These are phyloP conservation scores for Sindora glabra DNA, from an alignment of 306 rosid species.

Conservation along the genomic window DNA sequence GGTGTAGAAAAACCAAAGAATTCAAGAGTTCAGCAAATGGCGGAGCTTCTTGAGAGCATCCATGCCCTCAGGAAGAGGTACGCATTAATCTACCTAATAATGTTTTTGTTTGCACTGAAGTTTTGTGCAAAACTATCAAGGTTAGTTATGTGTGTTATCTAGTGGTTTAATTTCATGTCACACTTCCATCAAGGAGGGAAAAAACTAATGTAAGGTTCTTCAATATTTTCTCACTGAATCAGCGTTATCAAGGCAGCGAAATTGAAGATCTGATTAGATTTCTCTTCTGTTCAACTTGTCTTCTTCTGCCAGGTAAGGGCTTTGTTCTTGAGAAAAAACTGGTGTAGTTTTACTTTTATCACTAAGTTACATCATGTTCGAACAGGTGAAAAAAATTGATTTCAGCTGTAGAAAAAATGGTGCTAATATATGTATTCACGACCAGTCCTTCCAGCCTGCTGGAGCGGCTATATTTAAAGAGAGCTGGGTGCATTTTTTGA, in stretches of 20 bases:
- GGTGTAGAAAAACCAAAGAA: slow-evolving; percentile 47
- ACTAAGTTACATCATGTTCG: no score
- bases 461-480: no score
- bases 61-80: slow-evolving; percentile 61
- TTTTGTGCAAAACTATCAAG: not conserved
- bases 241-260: no score
- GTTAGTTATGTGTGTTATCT: no score
- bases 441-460: no score
- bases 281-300: no score
- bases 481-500: no score
- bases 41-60: slow-evolving; percentile 68
- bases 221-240: not conserved
- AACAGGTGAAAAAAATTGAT: not conserved
- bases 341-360: no score
- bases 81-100: not conserved
- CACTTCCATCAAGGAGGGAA: not conserved
- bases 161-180: not conserved
- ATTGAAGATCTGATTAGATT: no score
- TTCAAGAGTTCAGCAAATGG: slow-evolving; percentile 56
- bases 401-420: not conserved
- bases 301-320: no score
- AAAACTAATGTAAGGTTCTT: not conserved
- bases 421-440: not conserved
- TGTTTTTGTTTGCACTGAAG: slow-evolving; percentile 3
- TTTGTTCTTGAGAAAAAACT: no score